Base-by-base conservation (phyloP, 73 alveolate genomes). In the Paramecium sonneborni region DNA sequence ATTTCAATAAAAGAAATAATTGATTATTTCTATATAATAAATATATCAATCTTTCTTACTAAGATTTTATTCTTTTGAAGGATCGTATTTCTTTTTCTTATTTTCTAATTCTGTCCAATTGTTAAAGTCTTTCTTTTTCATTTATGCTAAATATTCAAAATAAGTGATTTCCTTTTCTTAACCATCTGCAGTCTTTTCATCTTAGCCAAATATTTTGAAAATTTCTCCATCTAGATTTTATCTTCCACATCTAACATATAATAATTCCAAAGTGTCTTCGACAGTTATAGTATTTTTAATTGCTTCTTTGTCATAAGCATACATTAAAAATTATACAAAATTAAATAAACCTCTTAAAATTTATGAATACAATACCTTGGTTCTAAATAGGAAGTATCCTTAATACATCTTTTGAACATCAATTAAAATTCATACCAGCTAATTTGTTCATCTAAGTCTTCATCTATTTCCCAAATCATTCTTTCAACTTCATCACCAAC, bases 401-500 rank as follows among this genome's bases (percentile, higher is more conserved):
- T 44, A 5, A 93, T 92, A 70, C 97, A 95, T 95, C 97, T 87
- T 82, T 93, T 92, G 85, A 92, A 95, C 97, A 95, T 95, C 92
- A 90, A 93, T 92, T 95, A 91, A 76, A 93, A 92, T 85, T 95
- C 97, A 91, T 95, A 94, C 92, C 93, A 85, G 11, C 94, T 89
- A 21, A 95, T 90, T 70, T 88, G 52, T 30, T 92, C 91, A 72
- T 95, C 96, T 26, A 95, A 76, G 88, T 95, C 93, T 55, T 94
- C 96, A 93, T 95, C 97, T 0, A 95, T 95, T 95, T 95, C 97
- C 97, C 97, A 95, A 21, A 95, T 93, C 97, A 95, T 95, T 76
- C 84, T 74, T 88, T 95, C 97, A 7, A 95, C 93, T 24, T 95
- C 97, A 62, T 93, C 93, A 68, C 82, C 76, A 38, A 43, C 57